Base-by-base conservation (phyloP, 306 rosid genomes). In the Quillaja saponaria region DNA sequence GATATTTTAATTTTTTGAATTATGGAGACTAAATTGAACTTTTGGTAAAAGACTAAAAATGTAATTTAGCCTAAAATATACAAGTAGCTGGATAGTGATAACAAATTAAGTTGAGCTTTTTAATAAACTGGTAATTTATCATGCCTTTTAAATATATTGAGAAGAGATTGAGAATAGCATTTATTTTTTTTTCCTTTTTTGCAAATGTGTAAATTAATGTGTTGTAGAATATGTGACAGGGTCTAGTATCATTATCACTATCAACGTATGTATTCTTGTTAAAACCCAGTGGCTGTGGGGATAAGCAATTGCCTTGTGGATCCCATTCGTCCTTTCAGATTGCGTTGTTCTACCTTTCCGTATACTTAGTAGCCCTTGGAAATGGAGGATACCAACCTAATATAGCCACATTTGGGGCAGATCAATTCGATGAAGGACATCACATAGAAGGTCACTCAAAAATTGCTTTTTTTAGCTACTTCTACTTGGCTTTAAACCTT, bases 341-440 rank as follows among this genome's bases (percentile, higher is more conserved):
- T 0, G 64, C 79, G 2, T 12, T 90, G 19, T 86, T 90, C 67
- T 76, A 90, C 65, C 39, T 84, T 59, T 84, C 96, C 7, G 64
- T 82, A 4, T 86, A 90, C 59, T 70, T 90, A 13, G 40, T 80
- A 13, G 96, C 96, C 34, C 70, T 90, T 1, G 96, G 96, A 33
- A 82, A 90, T 56, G 96, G 96, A 61, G 96, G 96, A 1, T 86
- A 90, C 64, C 91, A 86, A 5, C 96, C 96, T 0, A 86, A 72
- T 42, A 82, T 90, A 28, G 96, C 95, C 3, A 86, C 96, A 20
- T 86, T 90, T 65, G 96, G 96, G 6, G 89, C 96, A 2, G 96
- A 90, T 62, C 96, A 90, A 18, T 90, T 90, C 61, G 96, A 90
- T 60, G 96, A 78, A 65, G 85, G 64, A n/a, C 80, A 90, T 57